Evolutionary conservation across 192 early-diverging fungal genomes (phyloP), one percentile per base, ranked within the genome.

Genomic region (Endogone sp.): DNA sequence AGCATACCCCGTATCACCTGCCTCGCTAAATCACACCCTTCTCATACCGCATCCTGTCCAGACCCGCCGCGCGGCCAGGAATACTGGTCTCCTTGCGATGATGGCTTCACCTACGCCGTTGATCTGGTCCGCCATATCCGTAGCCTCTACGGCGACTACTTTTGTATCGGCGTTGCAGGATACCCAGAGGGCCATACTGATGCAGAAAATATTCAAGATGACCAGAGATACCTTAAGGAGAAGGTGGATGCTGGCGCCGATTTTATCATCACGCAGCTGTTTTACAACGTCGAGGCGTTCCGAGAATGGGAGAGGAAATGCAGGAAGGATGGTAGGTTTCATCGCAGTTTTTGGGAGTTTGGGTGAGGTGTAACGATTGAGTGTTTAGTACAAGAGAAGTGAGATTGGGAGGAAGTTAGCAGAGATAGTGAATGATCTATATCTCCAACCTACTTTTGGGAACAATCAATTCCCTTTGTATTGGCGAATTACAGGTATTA

Each of bases 121-220:
- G 93, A 95, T 71, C 81, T 95, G 9, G 92, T 95, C 10, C 82
- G 79, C 22, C 93, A 94, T 72, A 93, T 95, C 72, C 84, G 90
- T 24, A 72, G 88, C 62, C 64, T 85, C 61, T 89, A 94, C 68
- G 90, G 90, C 8, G 90, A 93, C 74, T 93, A 91, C 77, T 95
- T 95, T 69, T 93, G 92, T 70, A 94, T 95, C 71, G 93, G 89
- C 67, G 92, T 95, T 49, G 93, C 93, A 24, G 93, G 89, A 20
- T 94, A 94, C 78, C 92, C 92, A 25, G 93, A 95, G 64, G 92
- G 90, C 31, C 92, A 95, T 67, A 78, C 86, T 28, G 93, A 95
- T 70, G 86, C 79, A 69, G 70, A 77, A 0, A 77, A 84, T 30
- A 32, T 63, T 10, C 82, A 80, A 68, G 74, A 67, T 6, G 80